These are phyloP conservation scores for Colletotrichum kahawae DNA, from an alignment of 2,329 filamentous ascomycete genomes.

Conservation along the genomic window DNA sequence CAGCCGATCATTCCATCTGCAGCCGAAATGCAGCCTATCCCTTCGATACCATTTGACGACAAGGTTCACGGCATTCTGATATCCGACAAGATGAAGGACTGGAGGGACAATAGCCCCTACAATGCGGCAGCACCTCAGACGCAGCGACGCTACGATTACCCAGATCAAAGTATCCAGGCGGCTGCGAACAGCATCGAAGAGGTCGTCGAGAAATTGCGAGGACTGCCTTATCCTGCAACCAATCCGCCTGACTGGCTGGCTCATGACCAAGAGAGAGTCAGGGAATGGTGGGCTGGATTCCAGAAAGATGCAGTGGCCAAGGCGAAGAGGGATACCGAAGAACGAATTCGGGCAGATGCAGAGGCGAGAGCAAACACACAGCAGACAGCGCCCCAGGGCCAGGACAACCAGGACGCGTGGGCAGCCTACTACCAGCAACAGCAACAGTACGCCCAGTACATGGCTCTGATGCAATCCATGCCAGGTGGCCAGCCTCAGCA, in stretches of 20 bases:
- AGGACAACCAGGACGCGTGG: slow-evolving; percentile 30
- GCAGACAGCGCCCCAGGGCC: slow-evolving; percentile 23
- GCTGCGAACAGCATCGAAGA: slow-evolving; percentile 49
- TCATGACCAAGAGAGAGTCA: slow-evolving; percentile 48
- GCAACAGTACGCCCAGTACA: slow-evolving; percentile 43
- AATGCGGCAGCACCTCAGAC: slow-evolving; percentile 32
- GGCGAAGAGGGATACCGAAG: slow-evolving; percentile 44
- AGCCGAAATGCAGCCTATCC: slow-evolving; percentile 34
- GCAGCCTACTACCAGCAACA: slow-evolving; percentile 31
- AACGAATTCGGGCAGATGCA: slow-evolving; percentile 37
- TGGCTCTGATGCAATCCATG: slow-evolving; percentile 47
- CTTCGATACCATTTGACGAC: slow-evolving; percentile 40
- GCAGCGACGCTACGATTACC: slow-evolving; percentile 41
- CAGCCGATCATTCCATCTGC: slow-evolving; percentile 32
- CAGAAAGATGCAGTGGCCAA: slow-evolving; percentile 42
- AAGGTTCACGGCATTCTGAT: slow-evolving; percentile 47
- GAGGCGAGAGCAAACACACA: slow-evolving; percentile 32
- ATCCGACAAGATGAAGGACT: slow-evolving; percentile 49
- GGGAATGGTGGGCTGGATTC: slow-evolving; percentile 59
- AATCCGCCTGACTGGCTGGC: slow-evolving; percentile 59
- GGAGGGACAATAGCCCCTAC: slow-evolving; percentile 45
- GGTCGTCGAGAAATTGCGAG: slow-evolving; percentile 44
- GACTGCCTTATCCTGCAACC: slow-evolving; percentile 53
- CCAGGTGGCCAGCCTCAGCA: slow-evolving; percentile 35
- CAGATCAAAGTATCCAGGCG: slow-evolving; percentile 46